Base-by-base conservation (phyloP, 2,329 filamentous ascomycete genomes). In the Cryphonectria nitschkei region DNA sequence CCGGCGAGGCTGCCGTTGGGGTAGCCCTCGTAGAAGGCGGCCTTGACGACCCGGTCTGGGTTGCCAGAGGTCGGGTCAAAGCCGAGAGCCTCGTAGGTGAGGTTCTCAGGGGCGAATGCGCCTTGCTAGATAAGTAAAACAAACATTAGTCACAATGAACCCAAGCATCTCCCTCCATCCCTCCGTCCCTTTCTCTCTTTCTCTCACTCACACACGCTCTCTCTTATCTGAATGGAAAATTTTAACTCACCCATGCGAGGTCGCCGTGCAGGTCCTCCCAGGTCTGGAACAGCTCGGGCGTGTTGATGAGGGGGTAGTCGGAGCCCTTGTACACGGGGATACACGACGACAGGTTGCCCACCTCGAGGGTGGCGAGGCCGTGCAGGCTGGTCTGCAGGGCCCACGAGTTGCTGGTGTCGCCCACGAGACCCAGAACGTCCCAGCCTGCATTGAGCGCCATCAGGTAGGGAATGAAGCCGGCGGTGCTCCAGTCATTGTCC, bases 261-360 rank as follows among this genome's bases (percentile, higher is more conserved):
- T 77, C 76, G 1, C 83, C 84, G 68, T 84, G 81, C 2, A 85
- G 75, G 4, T 77, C 72, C 71, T 84, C 80, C 83, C 83, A 86
- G 6, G 81, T 78, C 67, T 81, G 78, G 75, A 84, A 82, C 0
- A 82, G 78, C 54, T 80, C 76, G 0, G 81, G 81, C 0, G 82
- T 85, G 73, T 84, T 84, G 56, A 86, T 76, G 14, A 86, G 76
- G 0, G 84, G 85, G 71, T 82, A 85, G 73, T 84, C 78, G 66
- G 83, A 75, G 14, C 84, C 84, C 39, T 82, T 79, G 72, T 83
- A 80, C 2, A 86, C 84, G 0, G 84, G 84, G 52, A 86, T 84
- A 73, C 84, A 86, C 61, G 77, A 79, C 62, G 77, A 79, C 1
- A 86, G 74, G 66, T 82, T 82, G 19, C 84, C 84, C 16, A 82